Percentiles rank a stretch among this genome's conserved stretches.
These are phyloP conservation scores for Xylaria sp. DNA, from an alignment of 2,329 filamentous ascomycete genomes.

Conservation along the genomic window DNA sequence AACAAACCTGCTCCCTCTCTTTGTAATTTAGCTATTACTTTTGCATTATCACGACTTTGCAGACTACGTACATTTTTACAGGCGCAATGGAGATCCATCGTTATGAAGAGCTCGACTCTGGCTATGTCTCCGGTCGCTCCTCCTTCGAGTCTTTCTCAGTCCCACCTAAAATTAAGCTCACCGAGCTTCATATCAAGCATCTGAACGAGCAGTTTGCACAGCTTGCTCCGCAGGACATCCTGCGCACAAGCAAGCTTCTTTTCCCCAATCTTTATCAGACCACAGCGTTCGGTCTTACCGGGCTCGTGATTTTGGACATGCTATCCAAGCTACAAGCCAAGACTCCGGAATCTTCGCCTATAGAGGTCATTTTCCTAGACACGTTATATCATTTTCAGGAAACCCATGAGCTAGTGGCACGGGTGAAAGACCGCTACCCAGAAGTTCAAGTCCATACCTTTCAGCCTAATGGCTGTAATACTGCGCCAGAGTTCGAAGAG, in stretches of 20 bases:
- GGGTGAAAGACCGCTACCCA: slow-evolving; percentile 76
- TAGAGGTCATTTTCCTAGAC: slow-evolving; percentile 80
- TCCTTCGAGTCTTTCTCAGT: slow-evolving; percentile 57
- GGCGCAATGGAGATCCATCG: not conserved
- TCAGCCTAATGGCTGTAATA: slow-evolving; percentile 79
- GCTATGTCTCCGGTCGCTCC: slow-evolving; percentile 16
- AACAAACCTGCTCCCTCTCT: no score
- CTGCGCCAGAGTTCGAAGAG: slow-evolving; percentile 76
- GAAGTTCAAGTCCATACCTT: slow-evolving; percentile 83
- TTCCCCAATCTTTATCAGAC: slow-evolving; percentile 90
- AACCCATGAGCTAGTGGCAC: slow-evolving; percentile 76
- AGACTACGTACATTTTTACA: not conserved
- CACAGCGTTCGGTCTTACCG: slow-evolving; percentile 81
- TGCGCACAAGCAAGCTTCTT: slow-evolving; percentile 89
- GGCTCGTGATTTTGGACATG: slow-evolving; percentile 84
- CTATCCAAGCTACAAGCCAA: slow-evolving; percentile 74
- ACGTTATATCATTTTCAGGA: slow-evolving; percentile 83
- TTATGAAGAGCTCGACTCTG: not conserved
- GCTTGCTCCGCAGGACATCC: slow-evolving; percentile 87
- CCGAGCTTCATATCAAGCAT: slow-evolving; percentile 84
- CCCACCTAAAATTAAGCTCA: slow-evolving; percentile 84
- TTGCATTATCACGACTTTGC: no score
- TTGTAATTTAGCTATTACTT: no score
- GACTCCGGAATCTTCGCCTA: slow-evolving; percentile 61
- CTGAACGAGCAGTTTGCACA: slow-evolving; percentile 88